Percentiles rank a stretch among this genome's conserved stretches.
These are phyloP conservation scores for Talaromyces atroroseus DNA, from an alignment of 2,329 filamentous ascomycete species.

Conservation along the genomic window DNA sequence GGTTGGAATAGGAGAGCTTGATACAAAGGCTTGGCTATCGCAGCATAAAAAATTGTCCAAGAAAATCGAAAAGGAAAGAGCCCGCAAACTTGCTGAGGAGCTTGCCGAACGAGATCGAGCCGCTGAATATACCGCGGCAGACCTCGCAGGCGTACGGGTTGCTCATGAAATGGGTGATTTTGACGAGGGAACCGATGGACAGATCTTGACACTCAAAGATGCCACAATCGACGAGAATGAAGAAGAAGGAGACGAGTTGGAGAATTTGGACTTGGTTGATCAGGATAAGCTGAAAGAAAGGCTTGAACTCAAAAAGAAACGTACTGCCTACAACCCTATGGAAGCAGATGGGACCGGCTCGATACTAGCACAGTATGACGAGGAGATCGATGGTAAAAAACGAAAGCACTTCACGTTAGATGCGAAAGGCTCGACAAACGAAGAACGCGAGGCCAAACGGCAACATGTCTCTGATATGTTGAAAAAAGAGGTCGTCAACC, in stretches of 20 bases:
- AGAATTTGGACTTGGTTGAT: constrained; percentile 39
- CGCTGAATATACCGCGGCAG: constrained; percentile 75
- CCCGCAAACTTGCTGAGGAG: constrained; percentile 67
- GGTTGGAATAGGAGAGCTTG: constrained; percentile 53
- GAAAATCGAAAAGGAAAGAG: constrained; percentile 71
- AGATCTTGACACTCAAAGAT: constrained; percentile 93
- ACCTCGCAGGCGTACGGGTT: constrained; percentile 85
- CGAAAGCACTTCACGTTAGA: constrained; percentile 82
- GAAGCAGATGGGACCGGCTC: constrained; percentile 57
- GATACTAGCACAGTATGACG: constrained; percentile 87
- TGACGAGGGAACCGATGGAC: constrained; percentile 70
- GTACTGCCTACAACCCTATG: constrained; percentile 79
- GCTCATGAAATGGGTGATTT: constrained; percentile 81
- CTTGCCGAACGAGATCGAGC: constrained; percentile 68
- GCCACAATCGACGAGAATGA: constrained; percentile 76
- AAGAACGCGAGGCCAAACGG: constrained; percentile 55
- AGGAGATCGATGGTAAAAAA: constrained; percentile 89
- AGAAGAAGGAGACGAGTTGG: constrained; percentile 81
- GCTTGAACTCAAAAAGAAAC: constrained; percentile 83
- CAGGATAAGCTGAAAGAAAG: constrained; percentile 53
- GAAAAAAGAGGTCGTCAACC: constrained; percentile 65
- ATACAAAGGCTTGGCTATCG: constrained; percentile 81
- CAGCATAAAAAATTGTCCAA: constrained; percentile 91
- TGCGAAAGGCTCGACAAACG: constrained; percentile 63
- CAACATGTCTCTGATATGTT: constrained; percentile 45